These are phyloP conservation scores for Chaetomium globosum DNA, from an alignment of 2,329 filamentous ascomycete genomes.

Conservation along the genomic window DNA sequence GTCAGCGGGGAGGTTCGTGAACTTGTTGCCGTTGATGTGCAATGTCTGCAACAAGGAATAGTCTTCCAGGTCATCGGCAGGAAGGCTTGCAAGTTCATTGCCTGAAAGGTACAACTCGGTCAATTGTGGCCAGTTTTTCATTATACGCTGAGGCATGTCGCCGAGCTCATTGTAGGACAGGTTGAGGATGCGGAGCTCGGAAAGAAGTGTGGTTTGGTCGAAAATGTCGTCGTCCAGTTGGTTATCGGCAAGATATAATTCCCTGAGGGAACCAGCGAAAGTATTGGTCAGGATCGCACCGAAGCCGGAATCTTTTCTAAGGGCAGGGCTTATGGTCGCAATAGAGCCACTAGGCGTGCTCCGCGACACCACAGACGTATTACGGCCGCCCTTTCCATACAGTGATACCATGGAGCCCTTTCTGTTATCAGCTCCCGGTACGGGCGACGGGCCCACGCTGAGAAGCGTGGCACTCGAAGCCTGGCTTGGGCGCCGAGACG, in stretches of 20 bases:
- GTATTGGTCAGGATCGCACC: constrained; percentile 75
- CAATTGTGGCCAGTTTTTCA: constrained; percentile 86
- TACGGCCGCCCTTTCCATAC: constrained; percentile 76
- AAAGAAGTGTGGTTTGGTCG: constrained; percentile 80
- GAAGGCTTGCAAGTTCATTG: constrained; percentile 88
- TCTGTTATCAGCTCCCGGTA: constrained; percentile 60
- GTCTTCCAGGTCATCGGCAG: constrained; percentile 91
- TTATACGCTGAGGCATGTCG: constrained; percentile 85
- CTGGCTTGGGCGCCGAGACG: constrained; percentile 76
- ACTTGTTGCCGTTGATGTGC: constrained; percentile 97
- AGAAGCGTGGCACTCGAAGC: constrained; percentile 70
- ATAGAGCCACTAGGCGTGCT: constrained; percentile 53
- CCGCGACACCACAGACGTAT: constrained; percentile 80
- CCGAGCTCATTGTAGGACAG: constrained; percentile 93
- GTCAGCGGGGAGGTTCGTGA: constrained; percentile 93
- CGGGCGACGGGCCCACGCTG: constrained; percentile 74
- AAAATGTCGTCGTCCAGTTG: constrained; percentile 93
- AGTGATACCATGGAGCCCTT: constrained; percentile 86
- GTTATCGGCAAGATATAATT: constrained; percentile 90
- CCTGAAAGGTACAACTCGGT: constrained; percentile 93
- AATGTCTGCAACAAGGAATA: constrained; percentile 83
- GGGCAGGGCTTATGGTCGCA: constrained; percentile 50
- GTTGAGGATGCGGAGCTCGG: constrained; percentile 85
- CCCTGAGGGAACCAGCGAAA: constrained; percentile 81
- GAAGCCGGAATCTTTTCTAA: constrained; percentile 85